phyloP scores from a whole-genome alignment of 2,329 filamentous ascomycete species.

The Penicillium corylophilum region DNA sequence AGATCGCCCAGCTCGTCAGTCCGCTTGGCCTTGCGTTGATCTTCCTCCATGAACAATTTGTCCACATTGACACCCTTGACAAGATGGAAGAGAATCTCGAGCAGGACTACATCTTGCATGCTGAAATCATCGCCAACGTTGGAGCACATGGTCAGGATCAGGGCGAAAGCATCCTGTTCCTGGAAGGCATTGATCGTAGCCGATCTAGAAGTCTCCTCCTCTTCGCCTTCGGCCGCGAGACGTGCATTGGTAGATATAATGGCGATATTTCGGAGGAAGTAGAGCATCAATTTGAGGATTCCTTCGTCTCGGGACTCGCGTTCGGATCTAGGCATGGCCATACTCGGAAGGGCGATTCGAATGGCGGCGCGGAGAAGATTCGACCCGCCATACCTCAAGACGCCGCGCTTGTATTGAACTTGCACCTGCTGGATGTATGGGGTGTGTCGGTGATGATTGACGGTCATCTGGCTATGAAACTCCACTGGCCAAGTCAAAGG shows the following conservation, averaged over 20 bases:
- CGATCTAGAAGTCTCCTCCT: constrained; percentile 83
- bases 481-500: constrained; percentile 94
- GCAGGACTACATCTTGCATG: constrained; percentile 79
- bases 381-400: constrained; percentile 78
- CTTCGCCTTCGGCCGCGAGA: constrained; percentile 78
- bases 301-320: constrained; percentile 79
- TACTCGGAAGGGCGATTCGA: constrained; percentile 77
- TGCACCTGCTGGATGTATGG: constrained; percentile 87
- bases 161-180: constrained; percentile 83
- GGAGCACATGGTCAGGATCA: constrained; percentile 82
- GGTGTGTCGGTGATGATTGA: constrained; percentile 89
- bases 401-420: constrained; percentile 81
- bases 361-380: constrained; percentile 78
- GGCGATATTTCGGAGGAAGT: constrained; percentile 84
- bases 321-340: constrained; percentile 75
- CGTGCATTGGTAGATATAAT: constrained; percentile 75
- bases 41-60: constrained; percentile 81
- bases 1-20: constrained; percentile 71
- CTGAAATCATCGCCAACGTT: constrained; percentile 94
- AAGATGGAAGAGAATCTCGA: constrained; percentile 90
- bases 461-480: constrained; percentile 75
- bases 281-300: constrained; percentile 86
- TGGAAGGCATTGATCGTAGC: constrained; percentile 86
- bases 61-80: constrained; percentile 84
- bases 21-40: constrained; percentile 66